These are phyloP conservation scores for Cordyceps tenuipes DNA, from an alignment of 2,329 filamentous ascomycete species.

Conservation along the genomic window DNA sequence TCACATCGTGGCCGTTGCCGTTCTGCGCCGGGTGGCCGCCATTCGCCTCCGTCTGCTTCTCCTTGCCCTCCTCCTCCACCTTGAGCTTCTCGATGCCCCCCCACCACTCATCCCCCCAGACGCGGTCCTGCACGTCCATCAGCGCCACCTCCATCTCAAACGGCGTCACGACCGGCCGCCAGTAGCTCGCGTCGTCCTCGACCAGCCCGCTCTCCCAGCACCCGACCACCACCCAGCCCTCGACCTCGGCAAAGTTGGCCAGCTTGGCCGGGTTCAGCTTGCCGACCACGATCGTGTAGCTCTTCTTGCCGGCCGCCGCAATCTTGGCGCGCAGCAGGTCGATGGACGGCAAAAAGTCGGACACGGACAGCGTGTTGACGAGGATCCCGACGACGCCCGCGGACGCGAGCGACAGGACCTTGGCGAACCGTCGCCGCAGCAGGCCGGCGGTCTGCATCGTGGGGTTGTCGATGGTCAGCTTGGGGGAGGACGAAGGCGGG, in stretches of 20 bases:
- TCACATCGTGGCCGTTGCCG: constrained; percentile 2
- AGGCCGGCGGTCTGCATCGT: constrained; percentile 40
- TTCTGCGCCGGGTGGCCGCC: constrained; percentile 17
- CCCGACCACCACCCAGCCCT: constrained; percentile 93
- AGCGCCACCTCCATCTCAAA: constrained; percentile 82
- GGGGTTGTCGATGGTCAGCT: constrained; percentile 38
- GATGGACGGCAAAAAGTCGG: constrained; percentile 80
- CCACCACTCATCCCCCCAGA: constrained; percentile 86
- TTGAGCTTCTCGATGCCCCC: constrained; percentile 63
- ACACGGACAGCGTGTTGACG: constrained; percentile 88
- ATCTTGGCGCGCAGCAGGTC: constrained; percentile 66
- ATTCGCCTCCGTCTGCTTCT: constrained; percentile 14
- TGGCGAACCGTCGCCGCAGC: constrained; percentile 80
- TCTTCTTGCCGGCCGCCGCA: constrained; percentile 77
- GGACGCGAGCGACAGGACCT: constrained; percentile 71
- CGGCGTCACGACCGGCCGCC: constrained; percentile 83
- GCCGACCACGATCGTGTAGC: constrained; percentile 91
- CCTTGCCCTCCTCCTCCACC: not conserved
- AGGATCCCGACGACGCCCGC: constrained; percentile 85
- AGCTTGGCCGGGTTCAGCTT: constrained; percentile 94
- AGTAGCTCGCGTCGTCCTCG: constrained; percentile 76
- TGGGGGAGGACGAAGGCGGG: constrained; percentile 27
- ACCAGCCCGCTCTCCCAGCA: constrained; percentile 96
- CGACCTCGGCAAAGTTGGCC: constrained; percentile 91
- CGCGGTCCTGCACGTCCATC: constrained; percentile 61